phyloP scores from a whole-genome alignment of 1,284 basidiomycete genomes.

The Gastroboletus turbinatus region DNA sequence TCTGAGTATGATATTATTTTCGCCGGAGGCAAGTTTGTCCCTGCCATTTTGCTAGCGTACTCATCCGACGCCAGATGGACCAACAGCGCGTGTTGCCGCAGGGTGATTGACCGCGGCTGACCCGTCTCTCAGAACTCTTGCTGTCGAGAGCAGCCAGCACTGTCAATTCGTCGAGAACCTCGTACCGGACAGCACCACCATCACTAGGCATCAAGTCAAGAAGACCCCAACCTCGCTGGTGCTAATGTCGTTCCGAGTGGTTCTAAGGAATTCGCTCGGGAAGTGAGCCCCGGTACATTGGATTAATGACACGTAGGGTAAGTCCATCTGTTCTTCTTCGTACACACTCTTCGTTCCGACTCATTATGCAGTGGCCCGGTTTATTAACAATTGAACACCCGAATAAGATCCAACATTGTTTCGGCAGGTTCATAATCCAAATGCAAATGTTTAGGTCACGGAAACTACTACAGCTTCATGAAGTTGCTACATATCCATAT shows the following conservation, averaged over 20 bases:
- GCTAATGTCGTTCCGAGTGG: too few species aligned
- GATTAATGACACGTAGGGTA: background rate
- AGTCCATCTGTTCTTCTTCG: background rate
- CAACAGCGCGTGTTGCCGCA: conserved; percentile 21
- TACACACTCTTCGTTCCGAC: background rate
- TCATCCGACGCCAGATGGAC: conserved; percentile 15
- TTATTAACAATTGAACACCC: background rate
- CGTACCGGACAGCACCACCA: too few species aligned
- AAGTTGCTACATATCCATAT: background rate
- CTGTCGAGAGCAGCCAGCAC: conserved; percentile 13
- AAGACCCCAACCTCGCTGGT: too few species aligned
- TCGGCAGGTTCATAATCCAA: background rate
- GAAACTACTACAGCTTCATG: background rate
- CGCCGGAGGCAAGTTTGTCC: conserved; percentile 41
- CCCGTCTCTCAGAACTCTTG: conserved; percentile 21
- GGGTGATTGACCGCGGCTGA: conserved; percentile 16
- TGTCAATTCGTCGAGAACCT: too few species aligned
- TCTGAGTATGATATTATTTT: conserved; percentile 46
- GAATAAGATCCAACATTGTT: background rate
- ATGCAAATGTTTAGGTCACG: background rate
- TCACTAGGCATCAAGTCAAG: too few species aligned
- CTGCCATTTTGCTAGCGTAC: background rate
- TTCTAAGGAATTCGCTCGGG: too few species aligned
- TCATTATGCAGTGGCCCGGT: background rate
- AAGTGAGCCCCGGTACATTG: background rate